Evolutionary conservation across 2,329 filamentous ascomycete species (phyloP).

Genomic region (Cercospora berteroae): DNA sequence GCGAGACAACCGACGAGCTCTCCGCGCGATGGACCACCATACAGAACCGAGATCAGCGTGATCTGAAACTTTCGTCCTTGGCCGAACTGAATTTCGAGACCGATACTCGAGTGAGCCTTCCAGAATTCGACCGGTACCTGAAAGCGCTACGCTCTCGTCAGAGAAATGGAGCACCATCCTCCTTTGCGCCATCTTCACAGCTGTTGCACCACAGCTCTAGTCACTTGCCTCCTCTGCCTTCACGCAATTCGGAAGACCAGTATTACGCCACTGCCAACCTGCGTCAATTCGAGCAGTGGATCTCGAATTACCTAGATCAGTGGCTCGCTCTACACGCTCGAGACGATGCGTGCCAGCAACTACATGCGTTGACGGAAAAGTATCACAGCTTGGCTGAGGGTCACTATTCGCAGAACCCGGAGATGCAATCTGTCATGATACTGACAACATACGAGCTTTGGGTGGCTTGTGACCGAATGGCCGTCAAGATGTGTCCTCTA

Average conservation of each 20-base stretch:
- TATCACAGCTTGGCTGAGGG: constrained; percentile 4
- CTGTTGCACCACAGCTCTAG: neutral
- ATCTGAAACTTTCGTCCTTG: constrained; percentile 14
- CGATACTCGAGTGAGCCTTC: constrained; percentile 19
- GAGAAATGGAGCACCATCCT: neutral
- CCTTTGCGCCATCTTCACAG: constrained; percentile 19
- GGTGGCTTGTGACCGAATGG: constrained; percentile 54
- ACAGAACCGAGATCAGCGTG: constrained; percentile 1
- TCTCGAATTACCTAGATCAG: neutral
- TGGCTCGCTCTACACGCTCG: neutral
- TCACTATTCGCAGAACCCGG: constrained; percentile 5
- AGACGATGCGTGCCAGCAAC: neutral
- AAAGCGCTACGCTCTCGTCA: constrained; percentile 1
- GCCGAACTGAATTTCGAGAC: constrained; percentile 15
- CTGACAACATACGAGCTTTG: constrained; percentile 59
- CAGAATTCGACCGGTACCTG: constrained; percentile 26
- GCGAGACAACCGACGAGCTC: neutral
- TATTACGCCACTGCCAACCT: constrained; percentile 11
- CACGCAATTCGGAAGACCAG: neutral
- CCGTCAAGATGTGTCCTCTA: constrained; percentile 46
- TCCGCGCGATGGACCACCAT: neutral
- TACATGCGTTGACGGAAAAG: neutral
- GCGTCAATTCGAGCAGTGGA: constrained; percentile 14
- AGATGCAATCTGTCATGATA: constrained; percentile 41
- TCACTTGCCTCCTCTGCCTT: constrained; percentile 19